Conservation (phyloP, 1,284 basidiomycete genomes). For the Ustilago esculenta region DNA sequence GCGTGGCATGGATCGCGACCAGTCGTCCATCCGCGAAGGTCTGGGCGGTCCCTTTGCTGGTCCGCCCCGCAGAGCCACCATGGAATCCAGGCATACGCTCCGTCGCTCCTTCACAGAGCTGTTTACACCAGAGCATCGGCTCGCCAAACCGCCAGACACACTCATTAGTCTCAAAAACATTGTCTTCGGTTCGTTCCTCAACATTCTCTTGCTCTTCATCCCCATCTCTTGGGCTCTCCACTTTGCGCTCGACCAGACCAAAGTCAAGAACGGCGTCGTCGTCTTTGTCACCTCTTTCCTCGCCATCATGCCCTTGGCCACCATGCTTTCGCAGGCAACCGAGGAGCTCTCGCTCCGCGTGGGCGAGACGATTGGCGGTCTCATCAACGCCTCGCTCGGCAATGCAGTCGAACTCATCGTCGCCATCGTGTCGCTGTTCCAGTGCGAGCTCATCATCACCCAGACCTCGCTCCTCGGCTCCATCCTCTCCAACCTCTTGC, state of each 20-base stretch:
- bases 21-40: slow-evolving; percentile 33
- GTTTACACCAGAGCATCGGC: slow-evolving; percentile 49
- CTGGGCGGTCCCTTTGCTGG: slow-evolving; percentile 45
- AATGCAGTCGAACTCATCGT: slow-evolving; percentile 63
- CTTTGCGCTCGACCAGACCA: slow-evolving; percentile 48
- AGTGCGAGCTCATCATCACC: slow-evolving; percentile 59
- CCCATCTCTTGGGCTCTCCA: slow-evolving; percentile 58
- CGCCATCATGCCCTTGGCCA: slow-evolving; percentile 60
- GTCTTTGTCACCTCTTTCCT: slow-evolving; percentile 58
- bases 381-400: slow-evolving; percentile 60
- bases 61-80: slow-evolving; percentile 45
- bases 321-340: slow-evolving; percentile 56
- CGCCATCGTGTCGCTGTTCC: slow-evolving; percentile 60
- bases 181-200: slow-evolving; percentile 44
- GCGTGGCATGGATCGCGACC: slow-evolving; percentile 26
- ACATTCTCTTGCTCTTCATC: slow-evolving; percentile 54
- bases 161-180: slow-evolving; percentile 46
- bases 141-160: slow-evolving; percentile 39
- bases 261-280: slow-evolving; percentile 35
- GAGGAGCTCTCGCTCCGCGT: slow-evolving; percentile 61
- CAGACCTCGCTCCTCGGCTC: slow-evolving; percentile 60
- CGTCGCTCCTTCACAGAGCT: slow-evolving; percentile 53
- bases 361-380: slow-evolving; percentile 59
- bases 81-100: slow-evolving; percentile 31
- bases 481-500: slow-evolving; percentile 56